These are phyloP conservation scores for Tricholoma sp. DNA, from an alignment of 768 basidiomycete species.

Conservation along the genomic window DNA sequence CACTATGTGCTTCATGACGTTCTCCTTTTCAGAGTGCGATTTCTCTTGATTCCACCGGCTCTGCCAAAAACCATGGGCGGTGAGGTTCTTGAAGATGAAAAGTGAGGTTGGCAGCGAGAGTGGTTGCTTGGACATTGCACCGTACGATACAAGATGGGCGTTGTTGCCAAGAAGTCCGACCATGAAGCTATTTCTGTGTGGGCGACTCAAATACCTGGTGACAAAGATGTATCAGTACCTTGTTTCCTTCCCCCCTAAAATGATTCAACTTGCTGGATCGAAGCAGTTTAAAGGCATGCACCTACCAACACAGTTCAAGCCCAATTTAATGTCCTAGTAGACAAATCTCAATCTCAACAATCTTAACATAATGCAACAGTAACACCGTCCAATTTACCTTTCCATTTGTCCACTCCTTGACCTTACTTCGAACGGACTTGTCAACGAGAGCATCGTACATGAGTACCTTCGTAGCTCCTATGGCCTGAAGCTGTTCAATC, in stretches of 20 bases:
- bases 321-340: conserved; percentile 37
- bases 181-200: conserved; percentile 42
- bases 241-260: conserved; percentile 56
- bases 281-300: not conserved
- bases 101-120: conserved; percentile 70
- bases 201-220: too few relatives aligned
- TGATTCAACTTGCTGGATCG: not conserved
- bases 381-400: conserved; percentile 35
- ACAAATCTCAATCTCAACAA: not conserved
- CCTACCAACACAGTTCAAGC: conserved; percentile 48
- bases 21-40: conserved; percentile 41
- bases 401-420: conserved; percentile 61
- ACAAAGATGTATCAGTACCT: not conserved
- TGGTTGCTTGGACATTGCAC: conserved; percentile 86
- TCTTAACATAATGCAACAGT: not conserved
- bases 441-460: conserved; percentile 73
- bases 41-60: conserved; percentile 60
- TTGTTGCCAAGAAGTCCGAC: conserved; percentile 58
- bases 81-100: conserved; percentile 84
- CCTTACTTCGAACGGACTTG: conserved; percentile 43
- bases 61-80: conserved; percentile 76
- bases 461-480: conserved; percentile 75
- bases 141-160: conserved; percentile 80
- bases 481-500: conserved; percentile 41
- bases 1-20: conserved; percentile 46